A percentile compares a stretch with the other conserved stretches of the same genome.
These are phyloP conservation scores for Neoarthrinium moseri DNA, from an alignment of 2,329 filamentous ascomycete genomes.

Conservation along the genomic window DNA sequence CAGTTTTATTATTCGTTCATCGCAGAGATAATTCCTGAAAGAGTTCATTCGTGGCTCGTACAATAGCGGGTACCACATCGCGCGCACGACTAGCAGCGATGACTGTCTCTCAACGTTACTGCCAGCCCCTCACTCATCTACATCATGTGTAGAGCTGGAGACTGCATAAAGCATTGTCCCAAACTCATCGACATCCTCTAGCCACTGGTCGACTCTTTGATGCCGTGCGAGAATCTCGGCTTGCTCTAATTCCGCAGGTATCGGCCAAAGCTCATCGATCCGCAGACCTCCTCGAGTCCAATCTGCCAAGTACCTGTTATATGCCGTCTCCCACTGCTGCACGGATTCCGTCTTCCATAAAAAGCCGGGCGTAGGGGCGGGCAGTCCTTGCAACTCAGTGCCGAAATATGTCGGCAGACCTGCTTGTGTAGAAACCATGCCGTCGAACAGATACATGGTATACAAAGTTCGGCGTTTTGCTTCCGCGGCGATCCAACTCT, in stretches of 20 bases:
- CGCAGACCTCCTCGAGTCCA: constrained; percentile 40
- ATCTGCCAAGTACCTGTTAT: constrained; percentile 38
- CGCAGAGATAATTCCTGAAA: too few relatives aligned
- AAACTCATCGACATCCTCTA: constrained; percentile 50
- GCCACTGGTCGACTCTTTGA: constrained; percentile 45
- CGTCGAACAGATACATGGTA: constrained; percentile 53
- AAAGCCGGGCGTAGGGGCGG: constrained; percentile 36
- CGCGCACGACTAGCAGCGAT: too few relatives aligned
- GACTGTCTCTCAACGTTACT: too few relatives aligned
- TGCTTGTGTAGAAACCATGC: constrained; percentile 41
- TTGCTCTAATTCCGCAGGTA: constrained; percentile 29
- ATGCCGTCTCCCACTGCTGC: constrained; percentile 39
- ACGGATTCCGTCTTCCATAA: constrained; percentile 42
- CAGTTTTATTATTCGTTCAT: too few relatives aligned
- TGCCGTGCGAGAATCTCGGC: constrained; percentile 27
- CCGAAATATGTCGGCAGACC: constrained; percentile 46
- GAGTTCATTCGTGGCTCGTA: too few relatives aligned
- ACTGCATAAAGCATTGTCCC: constrained; percentile 53
- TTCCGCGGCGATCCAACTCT: constrained; percentile 51
- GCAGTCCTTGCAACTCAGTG: constrained; percentile 44
- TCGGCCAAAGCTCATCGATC: constrained; percentile 52
- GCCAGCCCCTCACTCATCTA: too few relatives aligned
- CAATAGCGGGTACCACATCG: too few relatives aligned
- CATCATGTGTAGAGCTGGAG: constrained; percentile 42
- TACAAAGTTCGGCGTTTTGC: constrained; percentile 51